Percentiles rank a stretch among this genome's conserved stretches.
Conservation (phyloP, 192 early-diverging fungal genomes). For the Coemansia sp. region DNA sequence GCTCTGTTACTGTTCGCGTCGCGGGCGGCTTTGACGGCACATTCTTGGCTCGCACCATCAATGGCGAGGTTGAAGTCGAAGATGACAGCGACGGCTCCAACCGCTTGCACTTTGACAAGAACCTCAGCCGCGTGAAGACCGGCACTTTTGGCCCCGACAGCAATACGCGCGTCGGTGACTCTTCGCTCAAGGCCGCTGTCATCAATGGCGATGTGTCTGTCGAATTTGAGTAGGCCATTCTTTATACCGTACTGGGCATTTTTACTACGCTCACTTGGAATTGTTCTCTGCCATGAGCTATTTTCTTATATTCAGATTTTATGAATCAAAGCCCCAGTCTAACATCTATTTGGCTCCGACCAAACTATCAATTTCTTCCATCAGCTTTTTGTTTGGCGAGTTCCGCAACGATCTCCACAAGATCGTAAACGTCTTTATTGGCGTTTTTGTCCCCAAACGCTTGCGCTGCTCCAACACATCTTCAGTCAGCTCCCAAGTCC, state of each 20-base stretch:
- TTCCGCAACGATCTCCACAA: slow-evolving; percentile 40
- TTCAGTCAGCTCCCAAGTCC: slow-evolving; percentile 48
- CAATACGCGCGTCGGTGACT: slow-evolving; percentile 27
- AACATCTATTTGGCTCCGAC: slow-evolving; percentile 16
- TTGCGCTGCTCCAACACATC: slow-evolving; percentile 9
- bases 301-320: background rate
- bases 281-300: background rate
- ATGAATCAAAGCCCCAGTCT: background rate
- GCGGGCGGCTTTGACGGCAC: slow-evolving; percentile 48
- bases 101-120: slow-evolving; percentile 57
- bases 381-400: slow-evolving; percentile 22
- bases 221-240: slow-evolving; percentile 37
- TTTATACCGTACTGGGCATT: background rate
- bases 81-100: slow-evolving; percentile 50
- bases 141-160: slow-evolving; percentile 47
- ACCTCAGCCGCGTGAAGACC: slow-evolving; percentile 34
- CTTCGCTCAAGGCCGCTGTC: slow-evolving; percentile 30
- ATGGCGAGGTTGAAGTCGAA: slow-evolving; percentile 39
- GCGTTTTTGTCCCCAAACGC: slow-evolving; percentile 15
- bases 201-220: slow-evolving; percentile 40
- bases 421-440: slow-evolving; percentile 41
- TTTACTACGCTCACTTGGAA: background rate
- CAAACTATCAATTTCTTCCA: slow-evolving; percentile 48
- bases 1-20: slow-evolving; percentile 36
- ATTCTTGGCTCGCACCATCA: slow-evolving; percentile 39